phyloP scores from a whole-genome alignment of 2,329 filamentous ascomycete species.

The Clonostachys byssicola region DNA sequence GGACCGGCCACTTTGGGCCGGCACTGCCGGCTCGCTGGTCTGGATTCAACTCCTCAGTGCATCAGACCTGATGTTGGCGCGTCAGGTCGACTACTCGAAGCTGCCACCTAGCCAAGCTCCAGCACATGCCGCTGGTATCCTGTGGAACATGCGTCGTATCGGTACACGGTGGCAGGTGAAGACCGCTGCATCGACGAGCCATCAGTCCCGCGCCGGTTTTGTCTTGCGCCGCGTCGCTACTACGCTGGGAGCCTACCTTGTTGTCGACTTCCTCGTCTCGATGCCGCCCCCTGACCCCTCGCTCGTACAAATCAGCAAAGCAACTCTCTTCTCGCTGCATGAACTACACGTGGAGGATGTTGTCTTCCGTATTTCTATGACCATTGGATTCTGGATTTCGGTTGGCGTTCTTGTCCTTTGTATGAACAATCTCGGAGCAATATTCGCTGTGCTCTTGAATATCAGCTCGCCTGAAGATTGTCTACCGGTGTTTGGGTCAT shows the following conservation, averaged over 20 bases:
- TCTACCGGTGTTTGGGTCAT: neutral
- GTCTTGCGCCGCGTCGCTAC: neutral
- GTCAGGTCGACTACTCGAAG: neutral
- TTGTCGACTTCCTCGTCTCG: conserved; percentile 1
- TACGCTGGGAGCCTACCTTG: neutral
- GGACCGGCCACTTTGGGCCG: conserved; percentile 2
- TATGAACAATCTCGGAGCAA: neutral
- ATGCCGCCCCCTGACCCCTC: neutral
- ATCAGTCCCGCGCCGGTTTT: neutral
- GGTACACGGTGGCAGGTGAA: conserved; percentile 1
- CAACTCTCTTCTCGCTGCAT: neutral
- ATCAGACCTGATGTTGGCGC: conserved; percentile 1
- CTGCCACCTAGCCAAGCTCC: too few species aligned
- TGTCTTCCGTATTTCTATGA: neutral
- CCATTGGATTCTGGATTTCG: neutral
- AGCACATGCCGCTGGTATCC: neutral
- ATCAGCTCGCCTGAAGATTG: neutral
- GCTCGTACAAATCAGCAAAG: neutral
- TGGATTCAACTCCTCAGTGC: conserved; percentile 2
- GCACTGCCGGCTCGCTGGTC: neutral
- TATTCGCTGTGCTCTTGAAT: neutral
- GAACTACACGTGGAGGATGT: neutral
- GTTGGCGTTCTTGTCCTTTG: neutral
- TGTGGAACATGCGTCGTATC: conserved; percentile 2
- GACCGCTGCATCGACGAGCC: neutral